Evolutionary conservation across 805 yeast genomes (phyloP), one percentile per base, ranked within the genome.

Genomic region (Candida michaelii): DNA sequence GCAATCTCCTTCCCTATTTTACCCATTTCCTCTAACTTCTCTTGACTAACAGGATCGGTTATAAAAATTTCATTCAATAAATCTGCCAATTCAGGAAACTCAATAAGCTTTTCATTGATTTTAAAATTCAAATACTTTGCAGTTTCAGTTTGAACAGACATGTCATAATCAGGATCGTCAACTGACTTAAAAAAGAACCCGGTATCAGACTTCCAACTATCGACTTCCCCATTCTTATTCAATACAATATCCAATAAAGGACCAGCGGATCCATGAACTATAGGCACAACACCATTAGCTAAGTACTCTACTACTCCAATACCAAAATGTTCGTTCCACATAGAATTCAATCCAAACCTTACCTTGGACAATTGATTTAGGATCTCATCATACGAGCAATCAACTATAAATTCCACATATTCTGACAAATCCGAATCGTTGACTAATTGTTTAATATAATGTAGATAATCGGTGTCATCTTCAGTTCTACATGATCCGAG

Each of bases 321-420:
- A 14, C 99, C 99, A 62, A 93, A 93, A 67, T 93, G 99, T 68
- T 93, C 99, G 64, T 93, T 93, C 99, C 99, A 93, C 99, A 93
- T 93, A 23, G 96, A 89, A 56, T 93, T 91, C 30, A 93, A 69
- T 4, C 99, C 99, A 55, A 79, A 81, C 18, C 81, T 77, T 2
- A 89, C 77, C 11, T 61, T 65, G 10, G 66, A 53, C 25, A 95
- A 68, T 41, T 78, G 73, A 21, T 65, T 56, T 40, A 79, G 66
- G 11, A 95, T 81, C 13, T 71, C 74, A 1, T 69, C 72, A 66
- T 87, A 87, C 8, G 88, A 74, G 19, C 91, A 84, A 63, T 93
- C 95, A 4, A 85, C 74, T 0, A 82, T 67, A 54, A 89, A 83
- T 48, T 76, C 79, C 19, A 79, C 66, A 43, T 61, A 58, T 1